Evolutionary conservation across 2,329 filamentous ascomycete species (phyloP), one percentile per base, ranked within the genome.

Genomic region (Penicillium sp.): DNA sequence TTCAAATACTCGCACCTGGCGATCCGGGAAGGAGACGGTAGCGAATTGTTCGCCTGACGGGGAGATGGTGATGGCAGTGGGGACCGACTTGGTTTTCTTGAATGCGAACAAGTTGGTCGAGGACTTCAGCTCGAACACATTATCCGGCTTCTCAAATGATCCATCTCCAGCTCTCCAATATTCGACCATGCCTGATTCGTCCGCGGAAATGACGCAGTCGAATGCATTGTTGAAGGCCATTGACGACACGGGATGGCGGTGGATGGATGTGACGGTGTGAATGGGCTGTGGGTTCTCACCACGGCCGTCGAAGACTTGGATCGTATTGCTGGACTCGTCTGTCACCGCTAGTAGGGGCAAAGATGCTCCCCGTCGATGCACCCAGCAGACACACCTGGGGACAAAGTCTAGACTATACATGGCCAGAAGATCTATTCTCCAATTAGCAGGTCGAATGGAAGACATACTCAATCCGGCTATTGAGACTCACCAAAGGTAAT

Each of bases 91-190:
- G 44, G 90, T 84, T 74, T 97, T 97, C 68, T 96, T 97, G 77
- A 99, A 97, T 46, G 96, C 93, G 67, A 97, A 99, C 1, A 99
- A 80, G 65, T 90, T 94, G 2, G 94, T 99, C 1, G 89, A 87
- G 68, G 91, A 96, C 75, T 99, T 99, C 75, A 91, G 90, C 60
- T 90, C 83, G 69, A 96, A 99, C 15, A 99, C 91, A 46, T 85
- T 91, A 61, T 91, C 87, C 0, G 94, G 94, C 72, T 97, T 97
- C 65, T 96, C 91, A 69, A 91, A 97, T 32, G 79, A 85, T 2
- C 84, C 86, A 56, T 83, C 84, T 12, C 68, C 62, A 0, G 94
- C 91, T 51, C 84, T 83, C 94, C 94, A 99, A 75, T 99, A 99
- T 72, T 99, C 94, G 8, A 99, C 70, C 93, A 97, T 97, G 20